Base-by-base conservation (phyloP, 2,329 filamentous ascomycete genomes). In the Aspergillus latus region DNA sequence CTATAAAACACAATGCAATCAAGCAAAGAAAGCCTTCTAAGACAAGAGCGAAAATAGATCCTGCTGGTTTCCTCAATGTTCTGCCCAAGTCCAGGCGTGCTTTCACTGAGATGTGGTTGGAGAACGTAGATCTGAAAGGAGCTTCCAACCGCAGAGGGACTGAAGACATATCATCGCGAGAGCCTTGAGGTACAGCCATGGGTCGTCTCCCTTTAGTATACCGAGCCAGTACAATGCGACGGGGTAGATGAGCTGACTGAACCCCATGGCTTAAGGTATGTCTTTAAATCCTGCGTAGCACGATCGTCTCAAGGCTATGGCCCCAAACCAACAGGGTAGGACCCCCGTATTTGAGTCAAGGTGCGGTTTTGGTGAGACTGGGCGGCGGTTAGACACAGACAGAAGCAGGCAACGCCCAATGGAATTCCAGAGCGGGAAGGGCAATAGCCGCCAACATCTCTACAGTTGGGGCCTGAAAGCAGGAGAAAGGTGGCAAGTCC, bases 1-100 rank as follows among this genome's bases (percentile, higher is more conserved):
- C 54, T 15, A 57, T 52, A 26, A 57, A 57, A n/a, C 54, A 57
- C n/a, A 57, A 30, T 1, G 54, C 42, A 4, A 52, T 37, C 9
- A 57, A 2, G 21, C 54, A 57, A 5, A 57, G 49, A 7, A 57
- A 37, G 2, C 11, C 29, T 8, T 57, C 54, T 2, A 57, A 49
- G 1, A 52, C 16, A 29, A 57, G 40, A 3, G 54, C 30, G 21
- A 57, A 13, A 40, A 57, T 49, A 7, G 54, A 50, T 3, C 54
- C 54, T 8, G 49, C 32, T 0, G 54, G 54, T 28, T 47, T 49
- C 11, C 9, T 57, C 39, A 57, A 16, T 2, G 2, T 16, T 16
- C 11, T 44, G 1, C 49, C 54, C 0, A 37, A 37, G 1, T 7
- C 16, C 26, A 13, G 16, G 1, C 49, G 4, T 16, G 10, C 7